These are phyloP conservation scores for Cryphonectria carpinicola DNA, from an alignment of 2,329 filamentous ascomycete genomes.

Conservation along the genomic window DNA sequence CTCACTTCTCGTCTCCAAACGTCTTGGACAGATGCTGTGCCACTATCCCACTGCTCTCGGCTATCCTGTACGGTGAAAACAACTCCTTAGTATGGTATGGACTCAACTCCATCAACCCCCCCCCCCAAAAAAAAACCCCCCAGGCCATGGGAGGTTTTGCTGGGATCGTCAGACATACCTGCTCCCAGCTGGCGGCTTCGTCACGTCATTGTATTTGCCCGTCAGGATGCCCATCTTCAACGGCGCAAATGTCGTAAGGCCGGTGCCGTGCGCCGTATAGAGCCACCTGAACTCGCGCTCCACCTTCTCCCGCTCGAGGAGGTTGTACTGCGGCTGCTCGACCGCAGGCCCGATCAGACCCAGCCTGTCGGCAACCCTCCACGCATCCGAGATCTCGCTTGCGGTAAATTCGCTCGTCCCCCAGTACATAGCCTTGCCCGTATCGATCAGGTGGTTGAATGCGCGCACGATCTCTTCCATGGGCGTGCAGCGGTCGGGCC, in stretches of 20 bases:
- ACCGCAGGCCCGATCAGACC: constrained; percentile 65
- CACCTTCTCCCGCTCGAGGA: constrained; percentile 64
- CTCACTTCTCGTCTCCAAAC: not conserved
- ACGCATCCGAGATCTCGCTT: constrained; percentile 61
- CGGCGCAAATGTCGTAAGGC: constrained; percentile 67
- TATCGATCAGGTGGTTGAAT: constrained; percentile 72
- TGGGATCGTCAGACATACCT: not conserved
- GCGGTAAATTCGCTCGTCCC: not conserved
- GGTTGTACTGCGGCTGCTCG: constrained; percentile 71
- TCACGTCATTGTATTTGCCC: constrained; percentile 51
- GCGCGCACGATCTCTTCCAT: constrained; percentile 73
- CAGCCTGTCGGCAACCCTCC: constrained; percentile 62
- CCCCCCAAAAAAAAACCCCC: no score
- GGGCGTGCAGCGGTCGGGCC: constrained; percentile 68
- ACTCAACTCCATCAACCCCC: not conserved
- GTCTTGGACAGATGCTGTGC: not conserved
- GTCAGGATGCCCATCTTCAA: constrained; percentile 55
- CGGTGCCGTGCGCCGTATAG: constrained; percentile 62
- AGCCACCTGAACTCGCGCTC: constrained; percentile 65
- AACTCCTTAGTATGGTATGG: not conserved
- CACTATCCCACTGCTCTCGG: not conserved
- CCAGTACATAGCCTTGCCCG: constrained; percentile 66
- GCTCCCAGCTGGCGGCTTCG: constrained; percentile 45
- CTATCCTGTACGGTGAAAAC: not conserved
- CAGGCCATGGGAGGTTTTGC: not conserved